A percentile compares a stretch with the other conserved stretches of the same genome.
Evolutionary conservation across 305 asterid species (phyloP).

Genomic region (Coffea humblotiana): DNA sequence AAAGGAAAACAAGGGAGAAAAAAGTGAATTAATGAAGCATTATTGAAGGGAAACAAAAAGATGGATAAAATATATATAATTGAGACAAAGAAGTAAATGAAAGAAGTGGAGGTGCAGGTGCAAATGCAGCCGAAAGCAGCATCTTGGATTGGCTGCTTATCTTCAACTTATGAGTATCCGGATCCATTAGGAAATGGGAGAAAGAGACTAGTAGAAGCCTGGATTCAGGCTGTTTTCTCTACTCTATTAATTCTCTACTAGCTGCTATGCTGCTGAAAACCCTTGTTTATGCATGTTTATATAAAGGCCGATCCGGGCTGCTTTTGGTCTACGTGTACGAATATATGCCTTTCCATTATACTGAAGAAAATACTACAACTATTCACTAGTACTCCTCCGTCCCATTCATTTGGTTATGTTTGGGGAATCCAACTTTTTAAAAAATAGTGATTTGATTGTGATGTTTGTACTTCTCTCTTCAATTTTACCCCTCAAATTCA

Average conservation of each 20-base stretch:
- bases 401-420: too few relatives aligned
- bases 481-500: too few relatives aligned
- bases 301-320: conserved; percentile 11
- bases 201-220: not conserved
- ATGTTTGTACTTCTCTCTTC: too few relatives aligned
- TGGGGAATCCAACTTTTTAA: too few relatives aligned
- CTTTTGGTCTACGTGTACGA: conserved; percentile 7
- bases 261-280: not conserved
- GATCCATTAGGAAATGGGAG: not conserved
- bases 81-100: not conserved
- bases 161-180: not conserved
- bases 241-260: not conserved
- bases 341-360: not conserved
- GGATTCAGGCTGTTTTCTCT: not conserved
- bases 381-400: too few relatives aligned
- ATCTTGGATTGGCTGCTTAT: conserved; percentile 12
- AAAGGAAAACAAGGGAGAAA: not conserved
- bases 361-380: too few relatives aligned
- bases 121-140: conserved; percentile 37
- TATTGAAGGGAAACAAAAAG: not conserved
- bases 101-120: conserved; percentile 45
- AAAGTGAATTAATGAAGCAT: not conserved
- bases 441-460: too few relatives aligned
- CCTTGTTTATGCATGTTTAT: conserved; percentile 6
- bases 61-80: not conserved